Evolutionary conservation across 768 basidiomycete species (phyloP).

Genomic region (Pholiota microspora): DNA sequence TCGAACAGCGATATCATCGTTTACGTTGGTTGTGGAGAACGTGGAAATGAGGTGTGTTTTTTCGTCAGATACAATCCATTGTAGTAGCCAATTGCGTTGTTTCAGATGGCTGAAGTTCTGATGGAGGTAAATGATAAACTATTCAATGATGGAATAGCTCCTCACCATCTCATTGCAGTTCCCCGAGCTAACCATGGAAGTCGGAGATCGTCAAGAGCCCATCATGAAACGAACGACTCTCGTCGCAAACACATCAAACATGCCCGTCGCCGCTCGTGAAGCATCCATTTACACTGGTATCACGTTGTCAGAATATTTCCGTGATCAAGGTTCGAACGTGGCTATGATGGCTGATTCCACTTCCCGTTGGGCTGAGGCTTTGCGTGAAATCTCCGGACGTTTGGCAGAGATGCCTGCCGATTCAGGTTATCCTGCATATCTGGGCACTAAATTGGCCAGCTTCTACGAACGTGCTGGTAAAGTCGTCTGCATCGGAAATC

Average conservation of each 20-base stretch:
- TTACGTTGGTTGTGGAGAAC: conserved; percentile 98
- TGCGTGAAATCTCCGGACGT: conserved; percentile 99
- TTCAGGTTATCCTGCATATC: conserved; percentile 98
- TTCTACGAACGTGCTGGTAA: conserved; percentile 99
- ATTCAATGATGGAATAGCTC: background rate
- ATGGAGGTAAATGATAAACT: conserved; percentile 68
- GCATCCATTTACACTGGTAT: conserved; percentile 99
- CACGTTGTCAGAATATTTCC: conserved; percentile 98
- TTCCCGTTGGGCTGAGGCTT: conserved; percentile 97
- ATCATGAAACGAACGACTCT: conserved; percentile 99
- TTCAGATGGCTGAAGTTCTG: conserved; percentile 94
- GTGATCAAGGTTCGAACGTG: conserved; percentile 96
- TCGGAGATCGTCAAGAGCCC: conserved; percentile 91
- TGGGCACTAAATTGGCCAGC: conserved; percentile 90
- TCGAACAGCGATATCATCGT: conserved; percentile 99
- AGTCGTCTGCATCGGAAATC: conserved; percentile 89
- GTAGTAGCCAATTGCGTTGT: conserved; percentile 4
- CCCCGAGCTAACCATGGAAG: conserved; percentile 91
- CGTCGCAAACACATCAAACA: conserved; percentile 99
- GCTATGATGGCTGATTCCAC: conserved; percentile 99
- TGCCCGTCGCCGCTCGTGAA: conserved; percentile 99
- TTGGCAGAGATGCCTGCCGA: conserved; percentile 99
- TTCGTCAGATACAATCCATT: background rate
- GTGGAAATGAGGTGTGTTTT: conserved; percentile 83
- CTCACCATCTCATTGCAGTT: conserved; percentile 40